Evolutionary conservation across 129 eudicot genomes (phyloP), one percentile per base, ranked within the genome.

Genomic region (Tagetes patula): DNA sequence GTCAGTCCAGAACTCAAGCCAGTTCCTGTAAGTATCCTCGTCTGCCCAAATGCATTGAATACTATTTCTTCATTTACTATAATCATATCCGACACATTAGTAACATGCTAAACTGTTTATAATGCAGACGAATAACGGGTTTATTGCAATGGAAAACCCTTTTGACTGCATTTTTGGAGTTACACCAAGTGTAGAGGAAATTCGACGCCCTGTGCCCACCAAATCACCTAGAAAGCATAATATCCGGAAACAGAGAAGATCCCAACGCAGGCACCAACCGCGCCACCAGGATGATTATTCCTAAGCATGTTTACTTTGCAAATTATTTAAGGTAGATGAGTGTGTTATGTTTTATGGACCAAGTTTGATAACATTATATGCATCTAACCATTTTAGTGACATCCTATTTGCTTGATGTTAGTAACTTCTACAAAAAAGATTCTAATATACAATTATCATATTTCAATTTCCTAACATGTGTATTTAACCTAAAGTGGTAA

Each of bases 81-180:
- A 54, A 54, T 33, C 27, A 20, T 20, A 20, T 20, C 27, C 27
- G 27, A 20, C 27, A 20, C 27, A 20, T 20, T 20, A 20, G 27
- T 20, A 20, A 20, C 27, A 20, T 67, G 52, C 20, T 58, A 12
- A 53, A 34, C 67, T 55, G 11, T 50, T 43, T 8, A 8, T 38
- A 42, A 70, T 76, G 54, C 80, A 88, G 97, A 78, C 65, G 73
- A 85, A 62, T 59, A 69, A 31, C n/a, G 79, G 72, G 10, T 73
- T 76, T 46, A 75, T 65, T 66, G 67, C 82, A 48, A 72, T 73
- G 76, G 89, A 69, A 52, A 79, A 87, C 75, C 97, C 97, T 54
- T 84, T 92, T 4, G 94, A 89, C 67, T 78, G 72, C 64, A 49
- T 92, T 60, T 89, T 92, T 70, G 96, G 94, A 67, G 3, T 41